Conservation (phyloP, 108 stramenopile species). For the Cyclotella atomus region DNA sequence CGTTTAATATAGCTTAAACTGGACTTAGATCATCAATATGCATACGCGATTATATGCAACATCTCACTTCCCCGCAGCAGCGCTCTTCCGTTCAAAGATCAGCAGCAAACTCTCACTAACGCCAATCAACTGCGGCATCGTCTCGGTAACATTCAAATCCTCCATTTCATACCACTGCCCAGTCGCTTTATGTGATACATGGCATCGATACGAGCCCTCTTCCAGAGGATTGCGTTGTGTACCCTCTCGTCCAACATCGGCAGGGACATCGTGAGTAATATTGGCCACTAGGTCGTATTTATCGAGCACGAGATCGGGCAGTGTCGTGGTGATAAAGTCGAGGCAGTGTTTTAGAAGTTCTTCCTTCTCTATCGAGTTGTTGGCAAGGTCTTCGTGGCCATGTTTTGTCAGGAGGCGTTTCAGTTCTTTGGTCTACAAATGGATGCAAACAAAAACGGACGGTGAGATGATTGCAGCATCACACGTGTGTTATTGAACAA, state of each 20-base stretch:
- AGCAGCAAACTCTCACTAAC: constrained; percentile 93
- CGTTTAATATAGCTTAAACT: no score
- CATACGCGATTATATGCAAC: no score
- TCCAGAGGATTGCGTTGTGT: constrained; percentile 75
- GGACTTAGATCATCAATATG: no score
- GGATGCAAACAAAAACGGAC: no score
- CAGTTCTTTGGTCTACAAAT: constrained; percentile 65
- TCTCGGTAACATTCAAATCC: constrained; percentile 93
- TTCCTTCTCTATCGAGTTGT: constrained; percentile 64
- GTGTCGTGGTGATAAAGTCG: constrained; percentile 72
- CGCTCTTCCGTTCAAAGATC: constrained; percentile 84
- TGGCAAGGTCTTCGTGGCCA: constrained; percentile 60
- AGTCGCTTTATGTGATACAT: constrained; percentile 85
- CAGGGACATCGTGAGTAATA: constrained; percentile 90
- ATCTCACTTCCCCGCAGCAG: not conserved
- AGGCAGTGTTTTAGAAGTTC: constrained; percentile 74
- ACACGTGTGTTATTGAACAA: no score
- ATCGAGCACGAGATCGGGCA: constrained; percentile 77
- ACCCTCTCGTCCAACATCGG: constrained; percentile 84
- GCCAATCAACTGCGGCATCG: constrained; percentile 96
- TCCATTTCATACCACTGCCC: constrained; percentile 98
- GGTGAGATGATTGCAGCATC: no score
- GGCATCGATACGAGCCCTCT: constrained; percentile 90
- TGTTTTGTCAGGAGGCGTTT: constrained; percentile 69
- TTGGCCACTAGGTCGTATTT: constrained; percentile 98